phyloP scores from a whole-genome alignment of 176 grass and related monocot species.

The Rhynchospora breviuscula region DNA sequence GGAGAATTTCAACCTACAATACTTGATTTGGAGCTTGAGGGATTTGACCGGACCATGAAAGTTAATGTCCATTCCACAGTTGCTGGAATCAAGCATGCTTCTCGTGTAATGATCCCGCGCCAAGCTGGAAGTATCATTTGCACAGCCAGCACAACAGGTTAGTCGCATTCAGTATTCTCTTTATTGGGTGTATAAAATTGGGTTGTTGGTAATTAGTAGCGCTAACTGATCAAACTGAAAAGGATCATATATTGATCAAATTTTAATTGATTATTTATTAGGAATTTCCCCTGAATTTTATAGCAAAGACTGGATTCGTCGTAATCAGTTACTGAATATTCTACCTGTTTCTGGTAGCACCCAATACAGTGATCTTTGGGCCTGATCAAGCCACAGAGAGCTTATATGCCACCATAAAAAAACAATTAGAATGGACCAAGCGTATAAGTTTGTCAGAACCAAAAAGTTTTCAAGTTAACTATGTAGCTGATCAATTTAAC shows the following conservation, averaged over 20 bases:
- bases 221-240: too few relatives aligned
- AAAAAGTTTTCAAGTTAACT: neutral
- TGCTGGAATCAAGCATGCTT: slow-evolving; percentile 64
- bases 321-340: neutral
- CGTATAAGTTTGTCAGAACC: neutral
- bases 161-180: neutral
- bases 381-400: neutral
- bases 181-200: neutral
- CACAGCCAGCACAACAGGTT: slow-evolving; percentile 50
- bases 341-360: neutral
- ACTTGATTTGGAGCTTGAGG: slow-evolving; percentile 38
- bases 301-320: neutral
- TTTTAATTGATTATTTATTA: neutral
- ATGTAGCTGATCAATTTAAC: neutral
- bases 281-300: neutral
- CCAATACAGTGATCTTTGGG: neutral
- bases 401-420: neutral
- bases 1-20: neutral
- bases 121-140: slow-evolving; percentile 57
- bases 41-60: slow-evolving; percentile 70
- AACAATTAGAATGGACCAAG: neutral
- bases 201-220: too few relatives aligned
- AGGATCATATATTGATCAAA: neutral
- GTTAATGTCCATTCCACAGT: slow-evolving; percentile 50
- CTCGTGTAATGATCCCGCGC: slow-evolving; percentile 60